These are phyloP conservation scores for Biscutella auriculata DNA, from an alignment of 441 rosid genomes.

Conservation along the genomic window DNA sequence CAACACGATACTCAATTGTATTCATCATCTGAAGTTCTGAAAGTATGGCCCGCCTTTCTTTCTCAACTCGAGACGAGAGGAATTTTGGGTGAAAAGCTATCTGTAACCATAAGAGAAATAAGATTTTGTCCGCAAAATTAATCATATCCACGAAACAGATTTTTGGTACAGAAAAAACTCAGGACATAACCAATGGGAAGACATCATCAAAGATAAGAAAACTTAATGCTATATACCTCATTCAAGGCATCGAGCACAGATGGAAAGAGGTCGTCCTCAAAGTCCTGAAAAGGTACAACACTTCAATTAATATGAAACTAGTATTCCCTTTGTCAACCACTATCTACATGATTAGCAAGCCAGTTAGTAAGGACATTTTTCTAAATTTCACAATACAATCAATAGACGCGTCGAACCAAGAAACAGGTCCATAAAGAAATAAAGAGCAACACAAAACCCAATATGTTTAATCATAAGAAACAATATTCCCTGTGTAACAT, in stretches of 20 bases:
- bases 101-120: conserved; percentile 32
- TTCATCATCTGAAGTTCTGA: conserved; percentile 99
- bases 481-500: neutral
- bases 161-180: neutral
- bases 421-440: conserved; percentile 1
- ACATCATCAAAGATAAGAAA: conserved; percentile 1
- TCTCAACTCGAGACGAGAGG: conserved; percentile 91
- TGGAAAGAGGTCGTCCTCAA: conserved; percentile 71
- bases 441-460: neutral
- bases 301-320: conserved; percentile 21
- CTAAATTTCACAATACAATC: conserved; percentile 2
- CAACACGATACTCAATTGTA: conserved; percentile 97
- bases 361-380: neutral
- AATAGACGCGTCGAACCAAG: neutral
- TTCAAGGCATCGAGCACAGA: conserved; percentile 86
- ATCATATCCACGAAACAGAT: neutral
- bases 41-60: conserved; percentile 97
- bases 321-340: conserved; percentile 4
- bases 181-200: conserved; percentile 1
- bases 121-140: neutral
- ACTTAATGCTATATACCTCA: conserved; percentile 45
- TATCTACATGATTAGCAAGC: conserved; percentile 8
- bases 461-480: neutral
- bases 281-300: conserved; percentile 48
- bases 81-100: conserved; percentile 94